Percentiles rank a stretch among this genome's conserved stretches.
phyloP scores from a whole-genome alignment of 192 early-diverging fungal genomes.

The Funneliformis geosporum region DNA sequence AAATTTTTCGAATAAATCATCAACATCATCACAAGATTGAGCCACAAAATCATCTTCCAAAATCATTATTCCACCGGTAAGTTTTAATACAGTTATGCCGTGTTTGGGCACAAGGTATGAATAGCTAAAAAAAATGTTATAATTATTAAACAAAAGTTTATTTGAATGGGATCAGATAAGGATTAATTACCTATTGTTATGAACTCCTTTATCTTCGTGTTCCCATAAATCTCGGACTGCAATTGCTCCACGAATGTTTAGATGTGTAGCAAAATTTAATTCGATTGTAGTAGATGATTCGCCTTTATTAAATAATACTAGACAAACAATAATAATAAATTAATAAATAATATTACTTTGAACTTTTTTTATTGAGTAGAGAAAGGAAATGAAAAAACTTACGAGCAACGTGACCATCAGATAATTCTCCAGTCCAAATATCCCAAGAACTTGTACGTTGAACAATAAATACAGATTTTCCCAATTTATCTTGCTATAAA shows the following conservation, averaged over 20 bases:
- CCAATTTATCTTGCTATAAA: conserved; percentile 54
- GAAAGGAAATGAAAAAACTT: neutral
- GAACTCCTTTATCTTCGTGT: neutral
- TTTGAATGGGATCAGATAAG: neutral
- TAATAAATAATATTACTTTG: neutral
- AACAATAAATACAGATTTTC: conserved; percentile 20
- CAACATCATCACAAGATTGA: neutral
- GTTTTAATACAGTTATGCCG: conserved; percentile 6
- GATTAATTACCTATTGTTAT: neutral
- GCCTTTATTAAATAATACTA: conserved; percentile 1
- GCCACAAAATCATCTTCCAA: neutral
- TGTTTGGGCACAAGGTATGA: neutral
- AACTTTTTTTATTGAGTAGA: neutral
- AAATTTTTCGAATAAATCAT: neutral
- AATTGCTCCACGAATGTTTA: neutral
- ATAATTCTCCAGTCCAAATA: conserved; percentile 13
- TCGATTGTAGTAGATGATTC: neutral
- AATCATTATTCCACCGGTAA: neutral
- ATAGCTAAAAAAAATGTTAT: neutral
- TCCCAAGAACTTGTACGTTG: neutral
- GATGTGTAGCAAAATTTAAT: neutral
- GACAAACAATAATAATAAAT: neutral
- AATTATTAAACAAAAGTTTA: neutral
- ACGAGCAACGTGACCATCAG: conserved; percentile 17
- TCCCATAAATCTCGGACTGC: conserved; percentile 15